Percentiles rank a stretch among this genome's conserved stretches.
phyloP scores from a whole-genome alignment of 75 land plant genomes.

The Pinus taeda region DNA sequence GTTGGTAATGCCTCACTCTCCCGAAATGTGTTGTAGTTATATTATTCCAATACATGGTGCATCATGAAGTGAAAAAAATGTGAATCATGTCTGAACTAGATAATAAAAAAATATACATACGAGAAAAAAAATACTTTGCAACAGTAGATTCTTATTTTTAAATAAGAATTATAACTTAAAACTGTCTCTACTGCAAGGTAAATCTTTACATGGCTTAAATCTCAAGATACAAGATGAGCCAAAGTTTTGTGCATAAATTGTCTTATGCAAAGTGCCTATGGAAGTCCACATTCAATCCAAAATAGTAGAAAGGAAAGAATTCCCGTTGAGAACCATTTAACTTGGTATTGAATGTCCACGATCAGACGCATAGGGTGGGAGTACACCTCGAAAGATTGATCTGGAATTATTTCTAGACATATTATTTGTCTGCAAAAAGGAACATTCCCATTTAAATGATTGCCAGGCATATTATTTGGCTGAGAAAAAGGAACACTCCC shows the following conservation, averaged over 20 bases:
- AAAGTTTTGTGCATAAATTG: background rate
- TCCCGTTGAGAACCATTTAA: background rate
- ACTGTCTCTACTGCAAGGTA: too few relatives aligned
- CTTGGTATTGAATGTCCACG: background rate
- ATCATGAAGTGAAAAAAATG: too few relatives aligned
- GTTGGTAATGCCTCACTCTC: too few relatives aligned
- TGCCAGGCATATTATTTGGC: slow-evolving; percentile 2
- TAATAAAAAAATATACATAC: too few relatives aligned
- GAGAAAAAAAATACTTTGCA: too few relatives aligned
- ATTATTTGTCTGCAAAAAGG: background rate
- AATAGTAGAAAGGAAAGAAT: background rate
- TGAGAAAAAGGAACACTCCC: background rate
- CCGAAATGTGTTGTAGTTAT: too few relatives aligned
- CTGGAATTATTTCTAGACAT: background rate
- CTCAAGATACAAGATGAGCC: background rate
- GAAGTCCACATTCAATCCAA: background rate
- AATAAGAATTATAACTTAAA: too few relatives aligned
- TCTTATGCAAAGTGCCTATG: background rate
- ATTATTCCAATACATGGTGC: too few relatives aligned
- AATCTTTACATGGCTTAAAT: background rate
- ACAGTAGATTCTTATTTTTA: too few relatives aligned
- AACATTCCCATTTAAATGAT: background rate
- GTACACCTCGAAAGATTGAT: background rate
- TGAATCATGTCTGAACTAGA: too few relatives aligned
- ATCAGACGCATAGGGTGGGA: background rate